Evolutionary conservation across 352 stramenopile genomes (phyloP), one percentile per base, ranked within the genome.

Genomic region (Thraustotheca clavata): DNA sequence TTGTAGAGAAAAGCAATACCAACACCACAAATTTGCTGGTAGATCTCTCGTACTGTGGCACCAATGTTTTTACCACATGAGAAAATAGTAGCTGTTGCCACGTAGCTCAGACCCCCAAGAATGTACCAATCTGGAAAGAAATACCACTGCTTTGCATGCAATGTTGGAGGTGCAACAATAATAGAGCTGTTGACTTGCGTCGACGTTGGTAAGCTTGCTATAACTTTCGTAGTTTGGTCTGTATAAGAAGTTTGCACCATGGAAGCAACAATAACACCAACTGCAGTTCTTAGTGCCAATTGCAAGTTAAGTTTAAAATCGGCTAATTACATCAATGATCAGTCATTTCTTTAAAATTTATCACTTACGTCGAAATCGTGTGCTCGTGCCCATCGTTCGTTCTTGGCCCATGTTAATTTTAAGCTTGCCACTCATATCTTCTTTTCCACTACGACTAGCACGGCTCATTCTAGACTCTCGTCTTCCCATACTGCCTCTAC

Each of bases 1-100:
- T 89, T 91, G 77, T 87, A 91, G 49, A 91, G 67, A 11, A 91
- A 72, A 46, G 82, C 82, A 63, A 88, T 79, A 33, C 82, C 82
- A n/a, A 88, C 78, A n/a, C 82, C 82, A 59, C 82, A 86, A 55
- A 91, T 87, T n/a, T 81, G 75, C 62, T 91, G 82, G 59, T 75
- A 89, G 16, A 91, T 80, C 38, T 87, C 69, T 26, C 71, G 83
- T 9, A 87, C 70, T 29, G 82, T 91, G 2, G 71, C 76, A 31
- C 82, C 82, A 3, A 88, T 71, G 59, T 88, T 91, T 63, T 86
- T 87, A 16, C 76, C 72, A 5, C 79, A 70, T 20, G 77, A 85
- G 61, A 89, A 91, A 47, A 91, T 88, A 16, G 88, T 81, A 33
- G 82, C 82, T 35, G 86, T 76, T 8, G 79, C 82, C 41, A 81